Base-by-base conservation (phyloP, 768 basidiomycete species). In the Lactarius hengduanensis region DNA sequence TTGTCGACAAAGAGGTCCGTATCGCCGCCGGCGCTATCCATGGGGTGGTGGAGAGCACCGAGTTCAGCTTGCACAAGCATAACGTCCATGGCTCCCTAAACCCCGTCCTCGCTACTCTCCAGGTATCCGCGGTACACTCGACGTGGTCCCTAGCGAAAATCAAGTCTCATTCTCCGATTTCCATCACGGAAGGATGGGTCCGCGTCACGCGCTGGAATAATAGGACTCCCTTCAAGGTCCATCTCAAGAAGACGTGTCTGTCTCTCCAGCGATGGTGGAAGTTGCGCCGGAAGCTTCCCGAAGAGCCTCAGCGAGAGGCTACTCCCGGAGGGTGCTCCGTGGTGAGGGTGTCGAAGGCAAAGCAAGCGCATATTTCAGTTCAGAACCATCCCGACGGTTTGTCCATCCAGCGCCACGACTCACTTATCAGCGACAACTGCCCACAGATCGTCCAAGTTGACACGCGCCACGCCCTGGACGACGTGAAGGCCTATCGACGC, bases 21-120 rank as follows among this genome's bases (percentile, higher is more conserved):
- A 74, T 90, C 38, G 82, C 82, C 40, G 81, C 83, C 43, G 89
- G 89, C 15, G 80, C 82, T 0, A 81, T 85, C 5, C 86, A 89
- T 66, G 88, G 88, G 1, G 77, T 90, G 22, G 80, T 82, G n/a
- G 81, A 82, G 66, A 88, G 87, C 57, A 86, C 82, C 10, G 84
- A 87, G 68, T 80, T 90, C 66, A 82, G 80, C 47, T 56, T 90
- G 26, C 87, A 89, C 72, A 76, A 80, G 26, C 87, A 89, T 73
- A 88, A 89, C 73, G 79, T 79, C 67, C 77, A 77, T n/a, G 82
- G 82, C 26, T 87, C 87, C 8, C 75, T 77, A 57, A 90, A 89
- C 68, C 82, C 84, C 1, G 63, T 79, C 22, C 74, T 87, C 15
- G 84, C 82, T 30, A 79, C 72, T 41, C 80, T 82, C n/a, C 76